phyloP scores from a whole-genome alignment of 768 basidiomycete genomes.

The Leccinum barrowsii region DNA sequence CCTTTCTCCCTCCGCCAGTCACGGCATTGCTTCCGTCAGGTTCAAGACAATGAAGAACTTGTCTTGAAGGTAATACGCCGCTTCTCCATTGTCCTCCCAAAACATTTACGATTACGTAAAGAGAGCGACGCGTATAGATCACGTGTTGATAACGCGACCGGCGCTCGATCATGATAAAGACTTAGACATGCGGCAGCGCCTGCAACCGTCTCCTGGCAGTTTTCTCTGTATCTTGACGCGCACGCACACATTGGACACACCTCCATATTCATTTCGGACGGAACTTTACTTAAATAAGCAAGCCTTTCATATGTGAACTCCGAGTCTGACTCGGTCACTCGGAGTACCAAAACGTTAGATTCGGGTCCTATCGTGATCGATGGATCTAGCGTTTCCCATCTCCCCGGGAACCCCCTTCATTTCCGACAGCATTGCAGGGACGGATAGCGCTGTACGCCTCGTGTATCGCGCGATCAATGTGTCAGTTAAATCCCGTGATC shows the following conservation, averaged over 20 bases:
- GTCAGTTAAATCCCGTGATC: background rate
- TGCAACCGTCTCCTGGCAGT: too few species aligned
- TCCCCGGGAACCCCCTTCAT: background rate
- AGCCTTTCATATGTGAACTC: background rate
- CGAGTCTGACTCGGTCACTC: background rate
- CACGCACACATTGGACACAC: background rate
- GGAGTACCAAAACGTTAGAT: background rate
- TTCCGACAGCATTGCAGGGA: background rate
- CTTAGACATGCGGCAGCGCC: too few species aligned
- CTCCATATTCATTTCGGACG: background rate
- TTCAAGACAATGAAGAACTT: background rate
- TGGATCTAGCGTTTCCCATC: background rate
- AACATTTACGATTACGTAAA: background rate
- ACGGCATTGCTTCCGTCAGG: background rate
- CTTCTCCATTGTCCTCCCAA: background rate
- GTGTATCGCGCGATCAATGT: background rate
- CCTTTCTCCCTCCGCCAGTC: background rate
- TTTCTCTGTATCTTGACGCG: background rate
- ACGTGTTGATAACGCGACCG: background rate
- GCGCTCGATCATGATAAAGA: too few species aligned
- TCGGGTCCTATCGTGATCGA: background rate
- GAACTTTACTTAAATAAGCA: background rate
- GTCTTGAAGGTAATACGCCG: background rate
- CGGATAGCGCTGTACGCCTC: background rate
- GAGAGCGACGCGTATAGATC: background rate